Evolutionary conservation across 176 grass and related monocot species (phyloP).

Genomic region (Carex pumila): DNA sequence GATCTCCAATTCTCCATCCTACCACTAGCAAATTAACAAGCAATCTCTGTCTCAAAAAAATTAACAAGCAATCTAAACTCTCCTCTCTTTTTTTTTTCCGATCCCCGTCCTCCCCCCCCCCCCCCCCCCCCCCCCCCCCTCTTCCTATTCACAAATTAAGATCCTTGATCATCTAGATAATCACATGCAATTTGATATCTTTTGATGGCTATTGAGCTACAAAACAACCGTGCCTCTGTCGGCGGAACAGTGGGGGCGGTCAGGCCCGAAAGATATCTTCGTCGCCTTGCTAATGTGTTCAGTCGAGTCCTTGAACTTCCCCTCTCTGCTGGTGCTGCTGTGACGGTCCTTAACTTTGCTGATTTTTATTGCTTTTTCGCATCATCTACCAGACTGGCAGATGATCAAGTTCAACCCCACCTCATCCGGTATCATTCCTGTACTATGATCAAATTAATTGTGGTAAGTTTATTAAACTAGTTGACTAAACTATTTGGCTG

Average conservation of each 20-base stretch:
- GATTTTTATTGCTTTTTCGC: conserved; percentile 58
- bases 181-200: not conserved
- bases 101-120: no score
- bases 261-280: conserved; percentile 29
- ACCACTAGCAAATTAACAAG: not conserved
- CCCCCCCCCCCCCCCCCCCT: not conserved
- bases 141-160: not conserved
- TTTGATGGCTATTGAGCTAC: not conserved
- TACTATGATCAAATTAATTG: conserved; percentile 60
- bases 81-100: not conserved
- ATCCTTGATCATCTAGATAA: not conserved
- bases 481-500: not conserved
- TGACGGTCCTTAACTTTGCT: conserved; percentile 40
- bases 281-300: conserved; percentile 75
- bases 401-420: conserved; percentile 28
- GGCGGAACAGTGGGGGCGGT: conserved; percentile 11
- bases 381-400: not conserved
- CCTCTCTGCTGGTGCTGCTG: conserved; percentile 56
- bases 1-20: not conserved
- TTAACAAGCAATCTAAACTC: not conserved
- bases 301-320: conserved; percentile 87
- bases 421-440: conserved; percentile 54
- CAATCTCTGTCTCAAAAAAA: no score
- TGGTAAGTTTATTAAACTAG: conserved; percentile 2
- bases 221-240: conserved; percentile 32